Base-by-base conservation (phyloP, 2,329 filamentous ascomycete genomes). In the Parastagonospora avenae region DNA sequence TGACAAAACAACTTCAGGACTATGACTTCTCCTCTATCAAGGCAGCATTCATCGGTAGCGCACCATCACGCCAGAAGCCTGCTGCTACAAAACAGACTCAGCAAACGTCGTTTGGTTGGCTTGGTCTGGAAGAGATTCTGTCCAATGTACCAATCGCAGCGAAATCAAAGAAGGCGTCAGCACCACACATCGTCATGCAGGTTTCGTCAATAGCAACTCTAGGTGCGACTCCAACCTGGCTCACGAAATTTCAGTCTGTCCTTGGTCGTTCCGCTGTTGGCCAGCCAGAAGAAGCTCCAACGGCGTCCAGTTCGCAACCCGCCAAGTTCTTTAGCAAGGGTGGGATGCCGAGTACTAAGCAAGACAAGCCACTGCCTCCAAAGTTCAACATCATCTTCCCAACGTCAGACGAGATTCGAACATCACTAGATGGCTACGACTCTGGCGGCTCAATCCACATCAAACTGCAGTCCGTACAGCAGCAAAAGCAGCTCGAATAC, bases 181-280 rank as follows among this genome's bases (percentile, higher is more conserved):
- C 54, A 16, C 59, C 63, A 38, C 57, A 63, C 3, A 55, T 90
- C 27, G 81, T 85, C 1, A 71, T 82, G 4, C 85, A 94, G 72
- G 77, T 93, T 35, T 95, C 91, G 0, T 95, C 91, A 0, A 89
- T 96, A 41, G 91, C 91, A 2, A 91, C 90, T 0, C 78, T 96
- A 0, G 90, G 89, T 0, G 77, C 80, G 24, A 87, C 80, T 8
- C 83, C 91, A 44, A 83, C 80, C 45, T 96, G 91, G 91, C 76
- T 96, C 0, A 82, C 81, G 42, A 80, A 84, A 19, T 86, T 56
- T 68, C 45, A 74, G 70, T 37, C 71, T 76, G 42, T 74, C 64
- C 54, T 71, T 12, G 36, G 66, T 62, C 42, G 46, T 19, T 30
- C 41, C 12, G 48, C 51, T 4, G 14, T 29, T 8, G 32, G 33